Evolutionary conservation across 495 filamentous ascomycete genomes (phyloP), one percentile per base, ranked within the genome.

Genomic region (Podospora comata): DNA sequence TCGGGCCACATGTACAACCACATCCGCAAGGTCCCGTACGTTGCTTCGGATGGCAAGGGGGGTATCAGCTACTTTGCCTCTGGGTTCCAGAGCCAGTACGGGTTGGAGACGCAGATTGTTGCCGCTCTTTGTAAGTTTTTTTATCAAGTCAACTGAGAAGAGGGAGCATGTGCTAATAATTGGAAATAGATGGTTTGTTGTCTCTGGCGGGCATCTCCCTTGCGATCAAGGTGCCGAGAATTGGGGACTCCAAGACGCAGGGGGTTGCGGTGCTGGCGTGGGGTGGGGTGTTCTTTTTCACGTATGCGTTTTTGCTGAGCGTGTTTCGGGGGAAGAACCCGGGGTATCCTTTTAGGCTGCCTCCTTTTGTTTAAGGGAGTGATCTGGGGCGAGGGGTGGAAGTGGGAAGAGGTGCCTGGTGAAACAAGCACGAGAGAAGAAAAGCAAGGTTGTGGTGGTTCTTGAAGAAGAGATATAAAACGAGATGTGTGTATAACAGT

Each of bases 1-100:
- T 93, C 89, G 70, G 95, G 96, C 16, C 93, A 98, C 76, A 99
- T 99, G 95, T 99, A 94, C 85, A 98, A 98, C 79, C 95, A 98
- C 72, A 99, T 99, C 75, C 86, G 95, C 65, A 93, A 93, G 74
- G 93, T 95, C 0, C 94, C 95, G n/a, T 99, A 99, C 74, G 92
- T 98, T 60, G 87, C 88, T 48, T 91, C 89, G 23, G 90, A 98
- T 79, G 92, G 92, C 5, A 86, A 84, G 59, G 96, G 96, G 7
- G 93, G 93, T 2, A 86, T 98, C 55, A 90, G 81, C 75, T 99
- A 98, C 78, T 94, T 98, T 78, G 95, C 96, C 3, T 87, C 87
- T 59, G 95, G 95, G 1, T 99, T 98, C 76, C 92, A 93, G 74
- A 98, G 90, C 75, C 95, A 99, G 76, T 97, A 90, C 76, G 95